A percentile compares a stretch with the other conserved stretches of the same genome.
phyloP scores from a whole-genome alignment of 2,329 filamentous ascomycete genomes.

The Fusarium sulawesiense region DNA sequence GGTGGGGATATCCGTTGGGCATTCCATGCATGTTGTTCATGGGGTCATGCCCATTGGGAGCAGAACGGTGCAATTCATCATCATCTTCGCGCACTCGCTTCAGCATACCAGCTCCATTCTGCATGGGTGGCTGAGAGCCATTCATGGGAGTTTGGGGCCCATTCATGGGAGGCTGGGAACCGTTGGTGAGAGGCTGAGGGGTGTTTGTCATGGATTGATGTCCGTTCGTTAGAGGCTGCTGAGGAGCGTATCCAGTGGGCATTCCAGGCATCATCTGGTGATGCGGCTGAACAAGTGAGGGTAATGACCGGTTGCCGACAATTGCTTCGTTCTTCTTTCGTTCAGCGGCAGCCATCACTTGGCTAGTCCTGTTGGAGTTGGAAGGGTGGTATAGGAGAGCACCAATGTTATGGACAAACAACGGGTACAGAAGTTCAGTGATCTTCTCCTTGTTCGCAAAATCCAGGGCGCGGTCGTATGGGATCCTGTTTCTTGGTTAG shows the following conservation, averaged over 20 bases:
- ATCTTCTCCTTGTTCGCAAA: slow-evolving; percentile 99
- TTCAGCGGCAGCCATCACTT: slow-evolving; percentile 87
- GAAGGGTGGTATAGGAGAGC: slow-evolving; percentile 92
- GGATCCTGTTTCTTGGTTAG: slow-evolving; percentile 76
- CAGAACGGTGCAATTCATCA: slow-evolving; percentile 68
- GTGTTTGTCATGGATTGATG: slow-evolving; percentile 23
- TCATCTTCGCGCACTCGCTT: slow-evolving; percentile 69
- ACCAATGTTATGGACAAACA: slow-evolving; percentile 98
- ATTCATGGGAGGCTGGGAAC: slow-evolving; percentile 33
- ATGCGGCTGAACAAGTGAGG: slow-evolving; percentile 73
- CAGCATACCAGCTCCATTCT: slow-evolving; percentile 70
- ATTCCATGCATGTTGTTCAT: slow-evolving; percentile 69
- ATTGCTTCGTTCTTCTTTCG: slow-evolving; percentile 79
- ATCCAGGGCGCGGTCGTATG: slow-evolving; percentile 95
- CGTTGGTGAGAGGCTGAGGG: slow-evolving; percentile 21
- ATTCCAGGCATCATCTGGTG: slow-evolving; percentile 30
- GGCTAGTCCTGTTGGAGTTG: slow-evolving; percentile 83
- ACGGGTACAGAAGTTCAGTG: slow-evolving; percentile 90
- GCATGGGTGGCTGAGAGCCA: slow-evolving; percentile 49
- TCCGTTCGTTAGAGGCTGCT: slow-evolving; percentile 17
- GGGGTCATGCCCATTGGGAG: slow-evolving; percentile 77
- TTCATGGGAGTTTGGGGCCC: slow-evolving; percentile 23
- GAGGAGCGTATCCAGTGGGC: slow-evolving; percentile 20
- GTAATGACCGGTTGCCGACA: slow-evolving; percentile 66
- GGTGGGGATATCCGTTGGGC: slow-evolving; percentile 72